Evolutionary conservation across 352 stramenopile species (phyloP).

Genomic region (Pythium dissimile): DNA sequence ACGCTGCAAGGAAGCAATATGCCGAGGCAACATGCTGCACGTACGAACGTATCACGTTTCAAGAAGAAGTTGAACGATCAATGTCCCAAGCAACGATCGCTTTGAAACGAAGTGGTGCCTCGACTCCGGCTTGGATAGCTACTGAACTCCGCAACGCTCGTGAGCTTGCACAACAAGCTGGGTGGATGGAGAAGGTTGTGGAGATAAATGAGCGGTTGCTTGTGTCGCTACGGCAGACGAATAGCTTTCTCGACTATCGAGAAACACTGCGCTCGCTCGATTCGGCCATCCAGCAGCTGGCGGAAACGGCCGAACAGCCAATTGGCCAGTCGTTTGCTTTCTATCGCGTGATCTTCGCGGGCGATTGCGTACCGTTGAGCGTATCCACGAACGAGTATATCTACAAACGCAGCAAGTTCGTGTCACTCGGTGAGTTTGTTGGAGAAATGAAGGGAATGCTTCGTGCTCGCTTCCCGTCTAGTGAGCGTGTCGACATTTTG

Average conservation of each 20-base stretch:
- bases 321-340: constrained; percentile 27
- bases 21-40: constrained; percentile 66
- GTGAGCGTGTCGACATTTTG: constrained; percentile 58
- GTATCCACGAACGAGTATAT: constrained; percentile 54
- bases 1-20: constrained; percentile 35
- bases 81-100: background rate
- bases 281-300: constrained; percentile 24
- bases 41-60: constrained; percentile 40
- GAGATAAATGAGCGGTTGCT: constrained; percentile 56
- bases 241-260: constrained; percentile 44
- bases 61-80: background rate
- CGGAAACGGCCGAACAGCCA: background rate
- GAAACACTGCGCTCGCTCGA: constrained; percentile 46
- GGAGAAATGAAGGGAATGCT: constrained; percentile 58
- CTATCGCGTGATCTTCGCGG: constrained; percentile 52
- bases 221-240: constrained; percentile 26
- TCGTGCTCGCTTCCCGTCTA: constrained; percentile 43
- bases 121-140: constrained; percentile 24
- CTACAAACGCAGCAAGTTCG: constrained; percentile 70
- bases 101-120: too few relatives aligned
- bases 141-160: constrained; percentile 38
- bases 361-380: constrained; percentile 45
- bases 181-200: constrained; percentile 51
- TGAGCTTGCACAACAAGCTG: constrained; percentile 36
- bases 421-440: constrained; percentile 65